Evolutionary conservation across 2,329 filamentous ascomycete genomes (phyloP).

Genomic region (Colletotrichum limetticola): DNA sequence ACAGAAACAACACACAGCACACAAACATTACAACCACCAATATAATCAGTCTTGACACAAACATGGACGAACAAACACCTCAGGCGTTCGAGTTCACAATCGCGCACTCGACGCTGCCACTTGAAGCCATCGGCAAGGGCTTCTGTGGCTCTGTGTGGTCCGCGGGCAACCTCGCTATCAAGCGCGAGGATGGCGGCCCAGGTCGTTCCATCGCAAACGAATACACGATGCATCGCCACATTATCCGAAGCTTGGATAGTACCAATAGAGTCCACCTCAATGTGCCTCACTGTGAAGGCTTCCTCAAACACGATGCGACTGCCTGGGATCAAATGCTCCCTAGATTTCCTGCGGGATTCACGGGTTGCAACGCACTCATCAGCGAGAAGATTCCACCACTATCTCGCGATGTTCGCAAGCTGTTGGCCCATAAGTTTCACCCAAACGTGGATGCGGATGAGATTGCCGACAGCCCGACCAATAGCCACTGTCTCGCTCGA

Average conservation of each 20-base stretch:
- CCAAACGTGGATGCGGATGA: not conserved
- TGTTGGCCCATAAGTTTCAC: constrained; percentile 38
- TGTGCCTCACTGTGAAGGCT: constrained; percentile 3
- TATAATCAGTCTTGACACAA: not conserved
- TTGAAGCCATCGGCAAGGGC: constrained; percentile 15
- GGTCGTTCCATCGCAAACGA: constrained; percentile 36
- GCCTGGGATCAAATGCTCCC: constrained; percentile 37
- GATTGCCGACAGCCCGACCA: constrained; percentile 39
- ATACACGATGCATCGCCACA: constrained; percentile 24
- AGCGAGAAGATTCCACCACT: constrained; percentile 43
- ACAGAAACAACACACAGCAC: not conserved
- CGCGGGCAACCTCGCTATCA: constrained; percentile 16
- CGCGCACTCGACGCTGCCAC: not conserved
- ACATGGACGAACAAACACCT: not conserved
- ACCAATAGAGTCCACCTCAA: not conserved
- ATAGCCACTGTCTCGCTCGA: constrained; percentile 60
- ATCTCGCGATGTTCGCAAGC: constrained; percentile 17
- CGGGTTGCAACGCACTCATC: constrained; percentile 42
- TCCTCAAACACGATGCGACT: not conserved
- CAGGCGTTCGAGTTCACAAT: not conserved
- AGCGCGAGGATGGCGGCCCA: constrained; percentile 35
- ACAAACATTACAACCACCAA: not conserved
- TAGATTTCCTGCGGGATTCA: constrained; percentile 36
- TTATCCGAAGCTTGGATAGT: not conserved
- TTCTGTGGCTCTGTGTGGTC: constrained; percentile 28